Evolutionary conservation across 345 rosid species (phyloP).

Genomic region (Fremontodendron californicum): DNA sequence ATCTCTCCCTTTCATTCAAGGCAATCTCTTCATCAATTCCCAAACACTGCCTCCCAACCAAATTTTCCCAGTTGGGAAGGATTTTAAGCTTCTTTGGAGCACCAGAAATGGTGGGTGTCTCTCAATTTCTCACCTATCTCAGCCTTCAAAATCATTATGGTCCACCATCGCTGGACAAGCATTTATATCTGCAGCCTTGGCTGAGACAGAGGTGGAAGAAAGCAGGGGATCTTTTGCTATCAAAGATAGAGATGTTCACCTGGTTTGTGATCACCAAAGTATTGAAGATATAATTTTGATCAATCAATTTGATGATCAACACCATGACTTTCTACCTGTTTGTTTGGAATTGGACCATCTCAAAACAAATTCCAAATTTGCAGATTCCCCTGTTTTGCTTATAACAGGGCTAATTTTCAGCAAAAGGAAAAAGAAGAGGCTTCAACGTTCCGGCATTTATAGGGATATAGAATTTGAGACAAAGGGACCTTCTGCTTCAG

Average conservation of each 20-base stretch:
- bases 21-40: slow-evolving; percentile 35
- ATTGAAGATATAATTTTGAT: slow-evolving; percentile 44
- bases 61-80: slow-evolving; percentile 39
- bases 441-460: slow-evolving; percentile 15
- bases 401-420: slow-evolving; percentile 47
- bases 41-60: slow-evolving; percentile 25
- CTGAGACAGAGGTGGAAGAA: slow-evolving; percentile 60
- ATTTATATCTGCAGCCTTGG: slow-evolving; percentile 58
- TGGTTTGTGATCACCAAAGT: slow-evolving; percentile 49
- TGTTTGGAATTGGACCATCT: slow-evolving; percentile 16
- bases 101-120: slow-evolving; percentile 40
- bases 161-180: slow-evolving; percentile 54
- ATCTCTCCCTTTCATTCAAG: slow-evolving; percentile 45
- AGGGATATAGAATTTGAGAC: slow-evolving; percentile 11
- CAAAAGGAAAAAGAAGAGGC: slow-evolving; percentile 23
- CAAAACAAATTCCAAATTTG: slow-evolving; percentile 17
- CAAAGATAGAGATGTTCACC: slow-evolving; percentile 32
- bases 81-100: slow-evolving; percentile 57
- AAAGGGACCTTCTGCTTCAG: slow-evolving; percentile 22
- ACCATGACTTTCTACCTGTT: slow-evolving; percentile 18
- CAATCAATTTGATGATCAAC: slow-evolving; percentile 15
- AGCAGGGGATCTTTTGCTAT: slow-evolving; percentile 64
- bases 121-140: slow-evolving; percentile 39
- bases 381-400: slow-evolving; percentile 35
- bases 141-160: slow-evolving; percentile 51